Percentiles rank a stretch among this genome's conserved stretches.
Evolutionary conservation across 1,284 basidiomycete species (phyloP).

Genomic region (Apiotrichum domesticum): DNA sequence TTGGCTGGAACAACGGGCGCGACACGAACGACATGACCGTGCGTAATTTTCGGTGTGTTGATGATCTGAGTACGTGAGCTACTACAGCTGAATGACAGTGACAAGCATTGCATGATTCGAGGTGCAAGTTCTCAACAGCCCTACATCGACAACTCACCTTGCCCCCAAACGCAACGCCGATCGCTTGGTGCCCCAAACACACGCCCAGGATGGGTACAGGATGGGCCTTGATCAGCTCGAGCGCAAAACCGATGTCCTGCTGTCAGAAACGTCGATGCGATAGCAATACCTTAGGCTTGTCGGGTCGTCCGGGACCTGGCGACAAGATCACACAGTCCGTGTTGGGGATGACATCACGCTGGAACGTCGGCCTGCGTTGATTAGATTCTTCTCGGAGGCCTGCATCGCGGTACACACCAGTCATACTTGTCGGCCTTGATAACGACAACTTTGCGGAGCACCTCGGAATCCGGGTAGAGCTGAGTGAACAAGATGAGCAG

Average conservation of each 20-base stretch:
- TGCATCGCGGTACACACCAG: constrained; percentile 28
- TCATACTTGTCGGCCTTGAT: constrained; percentile 45
- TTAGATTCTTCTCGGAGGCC: not conserved
- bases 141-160: constrained; percentile 28
- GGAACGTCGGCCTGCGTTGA: constrained; percentile 37
- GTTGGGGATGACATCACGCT: constrained; percentile 33
- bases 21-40: constrained; percentile 71
- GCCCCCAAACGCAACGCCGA: constrained; percentile 72
- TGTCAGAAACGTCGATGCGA: not conserved
- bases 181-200: constrained; percentile 87
- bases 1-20: constrained; percentile 22
- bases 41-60: constrained; percentile 49
- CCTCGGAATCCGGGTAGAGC: constrained; percentile 41
- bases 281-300: constrained; percentile 23
- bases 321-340: constrained; percentile 48
- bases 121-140: no score
- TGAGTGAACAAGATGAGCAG: constrained; percentile 46
- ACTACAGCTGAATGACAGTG: no score
- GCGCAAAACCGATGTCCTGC: constrained; percentile 45
- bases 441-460: constrained; percentile 44
- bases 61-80: constrained; percentile 30
- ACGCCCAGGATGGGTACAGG: constrained; percentile 52
- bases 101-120: no score
- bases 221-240: constrained; percentile 38
- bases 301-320: constrained; percentile 46